Evolutionary conservation across 2,329 filamentous ascomycete species (phyloP), one percentile per base, ranked within the genome.

Genomic region (Aspergillus brunneoviolaceus): DNA sequence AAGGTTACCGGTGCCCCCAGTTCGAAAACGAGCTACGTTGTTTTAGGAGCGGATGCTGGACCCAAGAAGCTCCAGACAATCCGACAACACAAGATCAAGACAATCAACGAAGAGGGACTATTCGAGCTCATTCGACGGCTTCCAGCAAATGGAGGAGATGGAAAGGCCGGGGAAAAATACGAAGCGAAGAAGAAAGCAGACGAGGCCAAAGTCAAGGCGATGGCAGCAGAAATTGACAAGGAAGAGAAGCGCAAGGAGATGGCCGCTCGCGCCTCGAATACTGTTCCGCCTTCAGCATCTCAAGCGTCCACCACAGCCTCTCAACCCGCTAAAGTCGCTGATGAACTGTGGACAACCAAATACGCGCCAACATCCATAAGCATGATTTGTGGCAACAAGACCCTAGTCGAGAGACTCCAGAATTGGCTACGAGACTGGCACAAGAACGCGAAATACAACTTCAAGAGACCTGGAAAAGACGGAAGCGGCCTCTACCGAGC

Each of bases 381-480:
- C 60, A 93, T 97, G 72, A 96, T 99, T 51, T 98, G 94, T 74
- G 95, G 95, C 64, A 99, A 99, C 78, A 98, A 98, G 76, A 83
- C 80, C 1, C 86, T 89, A 31, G 94, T 99, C 1, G 93, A 98
- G 72, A 96, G 89, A 73, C 88, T 99, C 11, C 91, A 96, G 71
- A 82, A 79, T 29, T 99, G 95, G 95, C 82, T 99, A 56, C 87
- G 87, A 59, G 87, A 87, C 64, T 99, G 94, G 87, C 85, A 85
- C 21, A 90, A 89, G 73, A 87, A 86, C 58, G 89, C 91, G 59
- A 92, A 90, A 72, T 89, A 86, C 61, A 83, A 89, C 55, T 99
- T 99, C 76, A 89, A 92, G 73, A 86, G 88, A 69, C 86, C 87
- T 60, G 95, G 95, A 0, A 84, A 89, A 10, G 93, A 98, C 75